These are phyloP conservation scores for Ogataea trehalophila DNA, from an alignment of 805 yeast genomes.

Conservation along the genomic window DNA sequence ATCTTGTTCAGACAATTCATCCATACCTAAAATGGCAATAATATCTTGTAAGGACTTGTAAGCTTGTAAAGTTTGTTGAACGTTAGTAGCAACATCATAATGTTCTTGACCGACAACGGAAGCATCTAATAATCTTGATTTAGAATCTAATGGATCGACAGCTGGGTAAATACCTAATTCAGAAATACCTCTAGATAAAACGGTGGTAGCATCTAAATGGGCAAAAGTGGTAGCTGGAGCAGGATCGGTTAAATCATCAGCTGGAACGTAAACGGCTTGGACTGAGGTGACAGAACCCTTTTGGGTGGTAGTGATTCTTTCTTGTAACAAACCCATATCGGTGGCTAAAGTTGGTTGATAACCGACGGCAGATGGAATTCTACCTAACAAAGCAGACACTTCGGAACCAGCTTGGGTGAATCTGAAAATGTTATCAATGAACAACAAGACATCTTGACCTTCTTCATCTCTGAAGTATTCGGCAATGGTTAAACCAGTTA, in stretches of 20 bases:
- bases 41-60: constrained; percentile 99
- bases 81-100: constrained; percentile 89
- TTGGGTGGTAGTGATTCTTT: constrained; percentile 99
- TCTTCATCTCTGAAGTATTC: constrained; percentile 99
- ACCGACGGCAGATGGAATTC: constrained; percentile 99
- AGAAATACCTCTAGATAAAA: constrained; percentile 98
- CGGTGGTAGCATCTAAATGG: constrained; percentile 99
- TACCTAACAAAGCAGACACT: constrained; percentile 99
- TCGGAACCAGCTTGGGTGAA: constrained; percentile 99
- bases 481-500: constrained; percentile 99
- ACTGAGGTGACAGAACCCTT: constrained; percentile 99
- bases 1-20: constrained; percentile 97
- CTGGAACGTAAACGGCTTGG: constrained; percentile 99
- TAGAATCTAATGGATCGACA: constrained; percentile 99
- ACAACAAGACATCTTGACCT: constrained; percentile 99
- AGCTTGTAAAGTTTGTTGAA: constrained; percentile 98
- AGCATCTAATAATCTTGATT: constrained; percentile 96
- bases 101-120: constrained; percentile 98
- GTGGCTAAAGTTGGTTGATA: constrained; percentile 99
- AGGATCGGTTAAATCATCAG: constrained; percentile 99
- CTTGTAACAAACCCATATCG: constrained; percentile 99
- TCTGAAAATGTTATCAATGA: constrained; percentile 99
- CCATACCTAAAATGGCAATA: constrained; percentile 99
- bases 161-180: constrained; percentile 99
- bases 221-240: constrained; percentile 99